A percentile compares a stretch with the other conserved stretches of the same genome.
Conservation (phyloP, 306 rosid genomes). For the Quercus aquifolioides region DNA sequence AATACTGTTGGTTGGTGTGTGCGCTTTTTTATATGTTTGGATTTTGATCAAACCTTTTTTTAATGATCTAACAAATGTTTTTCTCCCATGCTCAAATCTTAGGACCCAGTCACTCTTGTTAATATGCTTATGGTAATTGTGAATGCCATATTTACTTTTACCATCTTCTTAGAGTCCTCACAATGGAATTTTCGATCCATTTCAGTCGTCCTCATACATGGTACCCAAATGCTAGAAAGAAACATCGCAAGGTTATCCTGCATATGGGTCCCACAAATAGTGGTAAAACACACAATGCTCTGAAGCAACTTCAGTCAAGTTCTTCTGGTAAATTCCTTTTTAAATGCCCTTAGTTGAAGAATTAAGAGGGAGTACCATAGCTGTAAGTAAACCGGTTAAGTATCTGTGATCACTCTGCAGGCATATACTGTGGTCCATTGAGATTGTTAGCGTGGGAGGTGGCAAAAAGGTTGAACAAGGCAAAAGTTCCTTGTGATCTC, state of each 20-base stretch:
- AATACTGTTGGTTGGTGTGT: background rate
- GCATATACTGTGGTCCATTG: conserved; percentile 92
- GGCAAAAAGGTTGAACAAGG: conserved; percentile 89
- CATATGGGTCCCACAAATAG: conserved; percentile 98
- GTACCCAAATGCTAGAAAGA: conserved; percentile 85
- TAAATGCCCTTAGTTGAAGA: conserved; percentile 1
- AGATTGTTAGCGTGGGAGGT: conserved; percentile 99
- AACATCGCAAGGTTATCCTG: conserved; percentile 72
- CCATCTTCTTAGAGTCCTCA: background rate
- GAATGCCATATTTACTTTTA: background rate
- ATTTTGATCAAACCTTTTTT: background rate
- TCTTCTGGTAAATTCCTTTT: conserved; percentile 63
- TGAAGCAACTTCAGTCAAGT: conserved; percentile 78
- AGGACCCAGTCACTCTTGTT: background rate
- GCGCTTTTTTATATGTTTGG: background rate
- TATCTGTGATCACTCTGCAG: conserved; percentile 41
- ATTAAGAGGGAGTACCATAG: conserved; percentile 6
- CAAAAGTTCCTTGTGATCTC: conserved; percentile 79
- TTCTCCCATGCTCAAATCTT: background rate
- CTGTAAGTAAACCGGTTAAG: conserved; percentile 4
- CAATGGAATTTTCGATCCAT: background rate
- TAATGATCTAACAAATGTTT: background rate
- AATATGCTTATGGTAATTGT: conserved; percentile 5
- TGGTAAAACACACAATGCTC: conserved; percentile 88
- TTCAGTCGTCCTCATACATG: conserved; percentile 85